Conservation (phyloP, 2,329 filamentous ascomycete genomes). For the Verticillium isaacii region DNA sequence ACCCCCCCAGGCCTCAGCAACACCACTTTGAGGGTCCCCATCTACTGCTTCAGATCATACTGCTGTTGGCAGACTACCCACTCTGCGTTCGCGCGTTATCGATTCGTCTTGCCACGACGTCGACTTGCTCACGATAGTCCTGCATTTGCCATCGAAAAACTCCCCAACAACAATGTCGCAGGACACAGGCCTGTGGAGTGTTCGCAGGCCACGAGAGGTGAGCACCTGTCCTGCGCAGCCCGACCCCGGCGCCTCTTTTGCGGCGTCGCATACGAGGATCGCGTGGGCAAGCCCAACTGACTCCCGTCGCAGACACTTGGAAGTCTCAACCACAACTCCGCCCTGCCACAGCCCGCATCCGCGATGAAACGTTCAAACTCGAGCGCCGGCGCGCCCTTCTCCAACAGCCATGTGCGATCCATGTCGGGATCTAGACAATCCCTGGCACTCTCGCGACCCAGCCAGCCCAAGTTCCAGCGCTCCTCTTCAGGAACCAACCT, state of each 20-base stretch:
- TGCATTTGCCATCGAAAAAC: neutral
- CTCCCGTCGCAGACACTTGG: conserved; percentile 66
- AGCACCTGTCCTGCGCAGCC: conserved; percentile 20
- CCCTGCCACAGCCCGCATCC: conserved; percentile 85
- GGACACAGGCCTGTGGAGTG: conserved; percentile 83
- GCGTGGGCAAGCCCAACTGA: neutral
- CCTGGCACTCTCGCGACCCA: conserved; percentile 76
- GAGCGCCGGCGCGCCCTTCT: conserved; percentile 60
- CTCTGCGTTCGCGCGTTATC: neutral
- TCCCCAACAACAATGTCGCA: conserved; percentile 64
- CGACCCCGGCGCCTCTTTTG: neutral
- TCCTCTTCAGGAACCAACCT: conserved; percentile 79
- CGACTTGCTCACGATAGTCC: neutral
- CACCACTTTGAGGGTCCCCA: conserved; percentile 10
- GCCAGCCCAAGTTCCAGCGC: conserved; percentile 81
- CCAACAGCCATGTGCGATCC: conserved; percentile 69
- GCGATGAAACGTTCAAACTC: conserved; percentile 92
- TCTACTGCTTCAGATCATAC: neutral
- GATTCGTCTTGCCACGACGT: neutral
- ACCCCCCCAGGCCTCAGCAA: conserved; percentile 24
- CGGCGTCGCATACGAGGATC: neutral
- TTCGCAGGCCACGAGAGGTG: conserved; percentile 88
- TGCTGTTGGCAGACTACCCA: neutral
- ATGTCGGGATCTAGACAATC: conserved; percentile 81
- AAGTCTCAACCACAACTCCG: conserved; percentile 74